Conservation (phyloP, 768 basidiomycete genomes). For the Gloeopeniophorella convolvens region DNA sequence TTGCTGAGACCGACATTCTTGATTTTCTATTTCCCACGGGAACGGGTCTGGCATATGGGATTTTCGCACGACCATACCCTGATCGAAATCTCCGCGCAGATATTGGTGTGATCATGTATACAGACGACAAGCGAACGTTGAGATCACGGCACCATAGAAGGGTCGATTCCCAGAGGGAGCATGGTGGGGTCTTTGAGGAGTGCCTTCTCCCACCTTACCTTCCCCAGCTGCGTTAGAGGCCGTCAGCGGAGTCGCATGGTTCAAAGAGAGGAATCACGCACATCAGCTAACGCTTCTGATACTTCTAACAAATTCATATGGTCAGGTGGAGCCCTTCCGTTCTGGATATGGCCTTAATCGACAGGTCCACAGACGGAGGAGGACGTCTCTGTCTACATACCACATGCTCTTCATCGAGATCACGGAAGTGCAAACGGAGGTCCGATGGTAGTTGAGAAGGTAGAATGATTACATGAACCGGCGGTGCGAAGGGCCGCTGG, state of each 20-base stretch:
- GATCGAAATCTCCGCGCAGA: too few relatives aligned
- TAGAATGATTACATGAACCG: slow-evolving; percentile 65
- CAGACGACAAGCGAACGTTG: too few relatives aligned
- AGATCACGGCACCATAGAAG: slow-evolving; percentile 4
- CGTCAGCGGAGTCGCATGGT: slow-evolving; percentile 12
- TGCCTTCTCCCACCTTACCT: slow-evolving; percentile 42
- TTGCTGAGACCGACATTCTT: too few relatives aligned
- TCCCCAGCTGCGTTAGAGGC: slow-evolving; percentile 39
- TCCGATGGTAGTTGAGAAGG: slow-evolving; percentile 73
- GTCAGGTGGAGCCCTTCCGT: slow-evolving; percentile 48
- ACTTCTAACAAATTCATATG: slow-evolving; percentile 72
- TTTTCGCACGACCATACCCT: too few relatives aligned
- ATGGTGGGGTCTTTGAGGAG: slow-evolving; percentile 42
- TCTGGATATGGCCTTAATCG: slow-evolving; percentile 23
- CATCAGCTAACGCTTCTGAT: slow-evolving; percentile 52
- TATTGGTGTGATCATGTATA: too few relatives aligned
- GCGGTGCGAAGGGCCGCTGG: slow-evolving; percentile 60
- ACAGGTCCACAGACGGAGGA: background rate
- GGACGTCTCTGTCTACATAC: slow-evolving; percentile 37
- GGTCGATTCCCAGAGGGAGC: slow-evolving; percentile 23
- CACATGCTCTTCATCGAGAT: slow-evolving; percentile 55
- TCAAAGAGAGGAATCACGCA: slow-evolving; percentile 29
- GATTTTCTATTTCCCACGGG: too few relatives aligned
- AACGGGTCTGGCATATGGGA: too few relatives aligned
- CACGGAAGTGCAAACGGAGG: slow-evolving; percentile 58